Conservation (phyloP, 1,284 basidiomycete genomes). For the Entoloma clypeatum region DNA sequence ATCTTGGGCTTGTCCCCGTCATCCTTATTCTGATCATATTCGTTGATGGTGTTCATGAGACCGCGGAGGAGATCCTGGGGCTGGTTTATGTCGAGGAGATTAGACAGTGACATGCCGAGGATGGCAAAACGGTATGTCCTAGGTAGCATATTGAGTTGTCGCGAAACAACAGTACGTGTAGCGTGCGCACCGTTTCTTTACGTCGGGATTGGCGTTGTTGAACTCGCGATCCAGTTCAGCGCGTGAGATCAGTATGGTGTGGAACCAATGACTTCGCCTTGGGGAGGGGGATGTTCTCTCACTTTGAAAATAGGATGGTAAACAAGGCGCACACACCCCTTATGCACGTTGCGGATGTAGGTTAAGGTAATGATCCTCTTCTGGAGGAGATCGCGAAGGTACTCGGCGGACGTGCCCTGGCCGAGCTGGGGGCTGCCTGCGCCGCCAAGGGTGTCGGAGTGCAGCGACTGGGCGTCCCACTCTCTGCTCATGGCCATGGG, state of each 20-base stretch:
- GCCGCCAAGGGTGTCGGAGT: slow-evolving; percentile 44
- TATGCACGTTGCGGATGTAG: slow-evolving; percentile 78
- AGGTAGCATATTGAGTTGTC: slow-evolving; percentile 11
- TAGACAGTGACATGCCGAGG: slow-evolving; percentile 81
- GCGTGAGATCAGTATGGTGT: slow-evolving; percentile 76
- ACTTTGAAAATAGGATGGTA: background rate
- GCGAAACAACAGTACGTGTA: slow-evolving; percentile 6
- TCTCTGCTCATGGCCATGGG: slow-evolving; percentile 50
- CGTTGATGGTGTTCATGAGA: slow-evolving; percentile 64
- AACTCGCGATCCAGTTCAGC: slow-evolving; percentile 71
- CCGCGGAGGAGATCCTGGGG: slow-evolving; percentile 74
- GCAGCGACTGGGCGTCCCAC: slow-evolving; percentile 64
- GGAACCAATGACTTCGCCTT: slow-evolving; percentile 83
- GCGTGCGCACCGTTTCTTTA: slow-evolving; percentile 68
- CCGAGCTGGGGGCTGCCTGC: slow-evolving; percentile 42
- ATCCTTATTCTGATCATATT: slow-evolving; percentile 78
- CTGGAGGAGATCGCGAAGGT: slow-evolving; percentile 71
- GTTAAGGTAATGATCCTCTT: slow-evolving; percentile 82
- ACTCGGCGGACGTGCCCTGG: slow-evolving; percentile 70
- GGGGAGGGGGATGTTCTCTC: slow-evolving; percentile 4
- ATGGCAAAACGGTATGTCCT: slow-evolving; percentile 78
- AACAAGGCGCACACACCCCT: slow-evolving; percentile 55
- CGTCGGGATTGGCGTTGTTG: slow-evolving; percentile 52
- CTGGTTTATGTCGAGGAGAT: slow-evolving; percentile 73
- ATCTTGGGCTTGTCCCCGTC: slow-evolving; percentile 80